Base-by-base conservation (phyloP, 129 eudicot genomes). In the Lactuca saligna region DNA sequence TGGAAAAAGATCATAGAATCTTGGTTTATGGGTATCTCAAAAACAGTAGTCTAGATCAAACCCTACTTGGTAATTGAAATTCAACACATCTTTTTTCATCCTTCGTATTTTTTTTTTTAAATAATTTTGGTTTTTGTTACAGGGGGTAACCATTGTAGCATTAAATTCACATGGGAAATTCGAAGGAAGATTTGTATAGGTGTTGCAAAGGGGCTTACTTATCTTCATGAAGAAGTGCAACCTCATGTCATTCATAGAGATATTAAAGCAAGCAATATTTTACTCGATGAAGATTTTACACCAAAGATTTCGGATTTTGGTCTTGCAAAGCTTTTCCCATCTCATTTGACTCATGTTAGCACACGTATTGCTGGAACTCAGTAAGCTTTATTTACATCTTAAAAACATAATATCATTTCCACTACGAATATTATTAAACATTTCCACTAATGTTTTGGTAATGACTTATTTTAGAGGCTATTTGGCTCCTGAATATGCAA, bases 401-500 rank as follows among this genome's bases (percentile, higher is more conserved):
- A 13, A 32, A 31, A 14, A 15, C 14, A 56, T 41, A 41, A 29
- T 14, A 32, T 42, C 9, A 34, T 32, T 25, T 25, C 29, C 29
- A 25, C 25, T 20, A 20, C 1, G 25, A 1, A 42, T 42, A 42
- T 42, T 39, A 39, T 39, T 39, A 39, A 39, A 4, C 9, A 7
- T 39, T 39, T 6, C 8, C 9, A 59, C 31, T 57, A 51, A 58
- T 79, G n/a, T 54, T 48, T 35, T n/a, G 49, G 17, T 39, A 38
- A 20, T 61, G 59, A 44, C 16, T 74, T 42, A 56, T 44, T 73
- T 65, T 72, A 93, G 98, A 70, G 98, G 98, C 53, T 93, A 93
- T 85, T 83, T 93, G 86, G 98, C 98, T 48, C 98, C 98, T 13
- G 98, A 93, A 78, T 93, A 93, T 77, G 96, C 96, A 13, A 74